These are phyloP conservation scores for Trichoderma guizhouense DNA, from an alignment of 2,329 filamentous ascomycete genomes.

Conservation along the genomic window DNA sequence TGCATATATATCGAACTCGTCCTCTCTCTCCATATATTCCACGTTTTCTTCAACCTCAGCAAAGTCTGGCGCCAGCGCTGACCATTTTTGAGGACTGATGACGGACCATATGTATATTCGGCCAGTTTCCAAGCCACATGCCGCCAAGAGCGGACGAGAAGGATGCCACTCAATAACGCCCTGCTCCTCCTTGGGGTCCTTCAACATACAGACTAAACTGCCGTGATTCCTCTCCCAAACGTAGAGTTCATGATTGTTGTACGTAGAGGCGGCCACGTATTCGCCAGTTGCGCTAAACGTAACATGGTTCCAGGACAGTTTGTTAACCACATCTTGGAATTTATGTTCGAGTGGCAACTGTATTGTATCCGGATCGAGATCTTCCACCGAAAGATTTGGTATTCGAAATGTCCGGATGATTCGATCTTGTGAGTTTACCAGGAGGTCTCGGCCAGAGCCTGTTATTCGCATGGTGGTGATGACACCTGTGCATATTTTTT, in stretches of 20 bases:
- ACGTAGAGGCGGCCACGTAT: conserved; percentile 93
- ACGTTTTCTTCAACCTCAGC: conserved; percentile 97
- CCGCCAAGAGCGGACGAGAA: conserved; percentile 77
- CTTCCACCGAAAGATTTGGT: conserved; percentile 66
- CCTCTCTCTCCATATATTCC: conserved; percentile 90
- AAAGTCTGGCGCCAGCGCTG: conserved; percentile 92
- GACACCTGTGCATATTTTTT: conserved; percentile 80
- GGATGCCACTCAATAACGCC: conserved; percentile 98
- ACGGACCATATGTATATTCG: conserved; percentile 96
- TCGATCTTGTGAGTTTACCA: conserved; percentile 90
- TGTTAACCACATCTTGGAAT: conserved; percentile 96
- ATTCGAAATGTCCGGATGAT: conserved; percentile 91
- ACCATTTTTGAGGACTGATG: conserved; percentile 93
- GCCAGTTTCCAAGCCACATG: conserved; percentile 88
- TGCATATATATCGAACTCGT: conserved; percentile 97
- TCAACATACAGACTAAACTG: conserved; percentile 92
- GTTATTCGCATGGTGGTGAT: conserved; percentile 86
- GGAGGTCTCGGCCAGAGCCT: conserved; percentile 74
- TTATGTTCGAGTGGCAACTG: conserved; percentile 93
- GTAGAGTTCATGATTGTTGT: conserved; percentile 98
- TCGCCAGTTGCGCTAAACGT: conserved; percentile 92
- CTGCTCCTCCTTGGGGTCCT: conserved; percentile 94
- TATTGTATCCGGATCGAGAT: conserved; percentile 79
- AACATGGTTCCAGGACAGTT: conserved; percentile 93
- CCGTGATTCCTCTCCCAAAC: conserved; percentile 95